Base-by-base conservation (phyloP, 306 rosid species). In the Trifolium subterraneum region DNA sequence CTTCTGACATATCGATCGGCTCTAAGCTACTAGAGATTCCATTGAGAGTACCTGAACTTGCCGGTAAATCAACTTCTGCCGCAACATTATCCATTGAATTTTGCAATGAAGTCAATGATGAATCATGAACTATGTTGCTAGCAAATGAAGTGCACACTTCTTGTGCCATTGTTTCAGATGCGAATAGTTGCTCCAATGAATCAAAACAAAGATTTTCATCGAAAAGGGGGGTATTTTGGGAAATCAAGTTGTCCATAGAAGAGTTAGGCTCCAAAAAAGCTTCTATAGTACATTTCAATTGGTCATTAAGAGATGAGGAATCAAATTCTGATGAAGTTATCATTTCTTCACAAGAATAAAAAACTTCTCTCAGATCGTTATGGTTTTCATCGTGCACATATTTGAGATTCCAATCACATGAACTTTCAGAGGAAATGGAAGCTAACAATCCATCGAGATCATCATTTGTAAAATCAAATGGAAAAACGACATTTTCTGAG, bases 181-280 rank as follows among this genome's bases (percentile, higher is more conserved):
- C 36, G 33, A 79, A 68, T 25, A 15, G 83, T 50, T 83, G 76
- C 54, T 58, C 78, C 7, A 75, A 74, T 74, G 88, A 64, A 33
- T 85, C 82, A 85, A 93, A 79, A 72, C 59, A 38, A 15, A 90
- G 87, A 78, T 68, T 59, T 62, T 83, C 89, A 58, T 78, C 81
- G 79, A 81, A 81, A 60, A 41, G 33, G 2, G 71, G 27, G 71
- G 19, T 52, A n/a, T n/a, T 48, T 62, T 35, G 59, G 48, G 59
- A 59, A 73, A 65, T 52, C 55, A 75, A 27, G 51, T 29, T 61
- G 38, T 76, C 61, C 19, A 58, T 55, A 16, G 77, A 77, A 75
- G 81, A 61, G 67, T 33, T 31, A 41, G 79, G 61, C 8, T 60
- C 62, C 58, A 77, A 27, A 20, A 56, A 83, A 71, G 63, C 59